Percentiles rank a stretch among this genome's conserved stretches.
phyloP scores from a whole-genome alignment of 768 basidiomycete species.

The Steccherinum ochraceum region DNA sequence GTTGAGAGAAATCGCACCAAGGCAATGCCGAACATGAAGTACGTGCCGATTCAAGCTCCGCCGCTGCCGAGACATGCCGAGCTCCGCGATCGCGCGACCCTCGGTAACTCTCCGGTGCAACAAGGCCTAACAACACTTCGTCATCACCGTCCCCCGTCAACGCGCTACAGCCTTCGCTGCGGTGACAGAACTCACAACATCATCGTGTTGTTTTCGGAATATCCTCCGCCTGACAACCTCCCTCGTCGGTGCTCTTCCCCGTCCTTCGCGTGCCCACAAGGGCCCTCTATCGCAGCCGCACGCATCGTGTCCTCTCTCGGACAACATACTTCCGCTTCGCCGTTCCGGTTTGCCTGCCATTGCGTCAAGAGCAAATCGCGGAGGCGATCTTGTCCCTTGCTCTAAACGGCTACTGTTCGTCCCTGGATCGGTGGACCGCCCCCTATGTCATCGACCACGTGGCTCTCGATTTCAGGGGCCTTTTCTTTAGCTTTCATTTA shows the following conservation, averaged over 20 bases:
- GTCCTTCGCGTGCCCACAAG: too few species aligned
- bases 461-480: not conserved
- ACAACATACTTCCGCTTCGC: too few species aligned
- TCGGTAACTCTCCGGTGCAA: not conserved
- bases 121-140: not conserved
- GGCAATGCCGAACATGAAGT: not conserved
- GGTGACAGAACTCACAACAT: not conserved
- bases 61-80: not conserved
- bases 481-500: not conserved
- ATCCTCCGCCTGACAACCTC: too few species aligned
- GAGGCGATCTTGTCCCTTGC: too few species aligned
- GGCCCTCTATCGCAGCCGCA: too few species aligned
- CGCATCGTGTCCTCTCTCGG: too few species aligned
- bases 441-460: not conserved
- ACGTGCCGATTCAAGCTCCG: not conserved
- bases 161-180: too few species aligned
- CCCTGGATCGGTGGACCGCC: not conserved
- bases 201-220: not conserved
- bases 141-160: not conserved
- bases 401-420: not conserved
- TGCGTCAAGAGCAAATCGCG: too few species aligned
- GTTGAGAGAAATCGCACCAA: constrained; percentile 4
- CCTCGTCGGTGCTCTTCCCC: too few species aligned
- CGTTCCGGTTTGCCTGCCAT: too few species aligned
- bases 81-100: not conserved